Conservation (phyloP, 2,329 filamentous ascomycete species). For the Podosphaera fusca region DNA sequence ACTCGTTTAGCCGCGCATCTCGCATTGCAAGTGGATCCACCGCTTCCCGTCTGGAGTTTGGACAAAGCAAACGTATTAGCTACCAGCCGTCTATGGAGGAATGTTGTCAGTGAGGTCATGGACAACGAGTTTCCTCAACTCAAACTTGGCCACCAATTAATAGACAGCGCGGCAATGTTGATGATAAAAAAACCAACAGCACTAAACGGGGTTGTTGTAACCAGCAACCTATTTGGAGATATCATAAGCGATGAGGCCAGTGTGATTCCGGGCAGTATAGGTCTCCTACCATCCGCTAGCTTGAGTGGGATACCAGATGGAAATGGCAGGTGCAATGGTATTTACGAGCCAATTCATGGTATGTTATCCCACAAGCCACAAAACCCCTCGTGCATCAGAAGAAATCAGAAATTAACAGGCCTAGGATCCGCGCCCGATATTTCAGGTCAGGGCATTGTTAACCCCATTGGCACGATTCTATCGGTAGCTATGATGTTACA, state of each 20-base stretch:
- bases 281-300: constrained; percentile 70
- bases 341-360: constrained; percentile 97
- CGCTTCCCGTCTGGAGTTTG: constrained; percentile 59
- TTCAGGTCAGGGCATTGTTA: constrained; percentile 73
- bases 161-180: constrained; percentile 92
- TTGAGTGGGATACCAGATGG: constrained; percentile 71
- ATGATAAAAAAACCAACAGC: constrained; percentile 83
- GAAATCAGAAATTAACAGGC: background rate
- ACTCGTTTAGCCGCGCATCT: constrained; percentile 61
- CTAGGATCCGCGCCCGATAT: constrained; percentile 73
- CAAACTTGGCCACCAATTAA: constrained; percentile 68
- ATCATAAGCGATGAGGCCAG: constrained; percentile 91
- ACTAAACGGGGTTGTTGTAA: constrained; percentile 78
- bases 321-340: constrained; percentile 67
- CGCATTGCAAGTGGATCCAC: constrained; percentile 53
- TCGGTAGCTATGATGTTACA: constrained; percentile 90
- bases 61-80: constrained; percentile 96
- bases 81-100: constrained; percentile 72
- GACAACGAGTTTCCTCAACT: constrained; percentile 72
- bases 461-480: constrained; percentile 76
- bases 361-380: constrained; percentile 10
- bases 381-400: background rate
- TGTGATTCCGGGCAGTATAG: constrained; percentile 78
- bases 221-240: constrained; percentile 86
- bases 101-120: constrained; percentile 67